Evolutionary conservation across 805 yeast genomes (phyloP).

Genomic region (Candida ipomoeae): DNA sequence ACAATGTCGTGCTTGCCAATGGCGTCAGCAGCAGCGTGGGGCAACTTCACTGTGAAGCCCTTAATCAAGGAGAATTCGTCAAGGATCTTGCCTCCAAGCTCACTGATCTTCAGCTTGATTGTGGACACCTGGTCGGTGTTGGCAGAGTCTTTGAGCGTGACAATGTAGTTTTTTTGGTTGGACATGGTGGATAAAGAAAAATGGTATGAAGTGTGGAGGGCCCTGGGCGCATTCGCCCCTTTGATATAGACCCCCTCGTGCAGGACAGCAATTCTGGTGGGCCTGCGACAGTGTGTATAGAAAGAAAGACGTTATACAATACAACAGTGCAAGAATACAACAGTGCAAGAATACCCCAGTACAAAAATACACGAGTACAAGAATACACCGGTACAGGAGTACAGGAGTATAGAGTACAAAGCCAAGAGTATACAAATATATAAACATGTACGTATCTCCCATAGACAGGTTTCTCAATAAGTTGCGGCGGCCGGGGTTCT

Average conservation of each 20-base stretch:
- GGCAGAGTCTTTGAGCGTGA: conserved; percentile 45
- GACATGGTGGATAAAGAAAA: conserved; percentile 19
- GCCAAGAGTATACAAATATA: background rate
- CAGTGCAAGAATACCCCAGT: too few relatives aligned
- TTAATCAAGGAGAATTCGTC: conserved; percentile 62
- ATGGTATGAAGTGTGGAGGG: conserved; percentile 2
- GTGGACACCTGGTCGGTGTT: conserved; percentile 35
- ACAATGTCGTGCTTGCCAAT: conserved; percentile 49
- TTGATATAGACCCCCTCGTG: conserved; percentile 6
- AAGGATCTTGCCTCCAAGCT: conserved; percentile 58
- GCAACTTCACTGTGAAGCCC: conserved; percentile 61
- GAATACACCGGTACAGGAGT: too few relatives aligned
- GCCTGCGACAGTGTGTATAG: too few relatives aligned
- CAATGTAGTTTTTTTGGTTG: conserved; percentile 33
- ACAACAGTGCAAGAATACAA: too few relatives aligned
- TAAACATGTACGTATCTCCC: conserved; percentile 19
- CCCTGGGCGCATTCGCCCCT: conserved; percentile 1
- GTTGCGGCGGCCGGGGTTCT: conserved; percentile 33
- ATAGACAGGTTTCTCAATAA: conserved; percentile 28
- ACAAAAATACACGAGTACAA: too few relatives aligned
- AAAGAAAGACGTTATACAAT: too few relatives aligned
- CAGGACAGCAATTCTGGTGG: conserved; percentile 10
- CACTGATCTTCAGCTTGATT: conserved; percentile 46
- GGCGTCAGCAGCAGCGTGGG: conserved; percentile 46
- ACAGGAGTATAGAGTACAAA: too few relatives aligned